Evolutionary conservation across 2,329 filamentous ascomycete species (phyloP), one percentile per base, ranked within the genome.

Genomic region (Dactylellina leptospora): DNA sequence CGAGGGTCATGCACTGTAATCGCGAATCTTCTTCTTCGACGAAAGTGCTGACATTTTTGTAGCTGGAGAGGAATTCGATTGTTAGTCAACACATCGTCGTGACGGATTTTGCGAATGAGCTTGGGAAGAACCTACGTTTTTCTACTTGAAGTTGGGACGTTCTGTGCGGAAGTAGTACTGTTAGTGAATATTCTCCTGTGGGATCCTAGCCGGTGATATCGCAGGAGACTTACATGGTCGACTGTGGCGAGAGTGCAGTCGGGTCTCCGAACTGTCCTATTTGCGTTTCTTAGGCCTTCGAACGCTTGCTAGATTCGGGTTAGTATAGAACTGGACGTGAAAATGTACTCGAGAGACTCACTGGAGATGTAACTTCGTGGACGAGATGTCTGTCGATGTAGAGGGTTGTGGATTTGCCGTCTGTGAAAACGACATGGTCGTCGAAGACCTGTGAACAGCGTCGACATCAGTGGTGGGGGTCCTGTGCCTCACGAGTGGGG

Each of bases 351-450:
- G 51, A 51, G 56, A 56, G 73, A 81, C 88, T 79, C 85, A 92
- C 90, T 74, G 95, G 95, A 77, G 93, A 97, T 77, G 95, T 99
- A 80, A 99, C 95, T 84, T 99, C 95, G 80, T 99, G 95, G 74
- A 97, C 93, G 74, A 99, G 85, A 84, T 99, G 95, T 81, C 95
- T 84, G 92, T 92, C 92, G 79, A 97, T 97, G 81, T 97, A 97
- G 70, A 97, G 76, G 22, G 85, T 75, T 96, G 83, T 77, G 96
- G 84, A 71, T 68, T 93, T 97, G 81, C 93, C 93, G 82, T 97
- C 93, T 62, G 96, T 90, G 78, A 97, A 91, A 79, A 99, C 93
- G 78, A 97, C 89, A 81, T 99, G 95, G 83, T 89, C 89, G 78
- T 91, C 87, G 78, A 97, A 90, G 81, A 97, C 93, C 88, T 97